These are phyloP conservation scores for Colletotrichum agaves DNA, from an alignment of 2,329 filamentous ascomycete genomes.

Conservation along the genomic window DNA sequence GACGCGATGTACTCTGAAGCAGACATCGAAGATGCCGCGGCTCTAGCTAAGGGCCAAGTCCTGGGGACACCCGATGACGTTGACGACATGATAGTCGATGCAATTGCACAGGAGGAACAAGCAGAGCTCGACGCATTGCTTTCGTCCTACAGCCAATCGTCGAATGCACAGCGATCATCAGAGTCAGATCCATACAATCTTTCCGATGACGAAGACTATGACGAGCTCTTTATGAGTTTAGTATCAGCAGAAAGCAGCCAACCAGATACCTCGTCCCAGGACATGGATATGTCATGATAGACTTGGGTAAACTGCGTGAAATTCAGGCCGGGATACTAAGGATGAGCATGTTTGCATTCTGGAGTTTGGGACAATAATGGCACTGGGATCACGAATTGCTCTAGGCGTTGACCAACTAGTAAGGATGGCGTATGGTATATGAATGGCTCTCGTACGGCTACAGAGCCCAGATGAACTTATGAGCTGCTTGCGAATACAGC, in stretches of 20 bases:
- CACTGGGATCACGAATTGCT: not conserved
- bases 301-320: not conserved
- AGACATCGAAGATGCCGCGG: constrained; percentile 62
- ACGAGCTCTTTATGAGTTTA: constrained; percentile 73
- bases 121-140: constrained; percentile 68
- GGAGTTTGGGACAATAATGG: constrained; percentile 8
- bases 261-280: constrained; percentile 45
- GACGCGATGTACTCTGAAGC: constrained; percentile 57
- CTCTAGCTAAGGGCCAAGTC: constrained; percentile 45
- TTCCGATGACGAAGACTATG: constrained; percentile 70
- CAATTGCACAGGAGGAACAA: constrained; percentile 62
- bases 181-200: constrained; percentile 41
- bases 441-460: constrained; percentile 8
- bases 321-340: not conserved
- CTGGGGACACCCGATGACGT: constrained; percentile 41
- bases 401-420: not conserved
- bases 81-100: constrained; percentile 65
- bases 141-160: constrained; percentile 54
- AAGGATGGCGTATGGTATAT: constrained; percentile 4
- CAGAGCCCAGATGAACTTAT: not conserved
- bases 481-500: constrained; percentile 42
- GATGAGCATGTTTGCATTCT: not conserved
- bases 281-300: constrained; percentile 60
- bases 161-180: constrained; percentile 43
- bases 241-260: constrained; percentile 55